A percentile compares a stretch with the other conserved stretches of the same genome.
These are phyloP conservation scores for Keqinozyma sinolaborantium DNA, from an alignment of 1,139 yeast genomes.

Conservation along the genomic window DNA sequence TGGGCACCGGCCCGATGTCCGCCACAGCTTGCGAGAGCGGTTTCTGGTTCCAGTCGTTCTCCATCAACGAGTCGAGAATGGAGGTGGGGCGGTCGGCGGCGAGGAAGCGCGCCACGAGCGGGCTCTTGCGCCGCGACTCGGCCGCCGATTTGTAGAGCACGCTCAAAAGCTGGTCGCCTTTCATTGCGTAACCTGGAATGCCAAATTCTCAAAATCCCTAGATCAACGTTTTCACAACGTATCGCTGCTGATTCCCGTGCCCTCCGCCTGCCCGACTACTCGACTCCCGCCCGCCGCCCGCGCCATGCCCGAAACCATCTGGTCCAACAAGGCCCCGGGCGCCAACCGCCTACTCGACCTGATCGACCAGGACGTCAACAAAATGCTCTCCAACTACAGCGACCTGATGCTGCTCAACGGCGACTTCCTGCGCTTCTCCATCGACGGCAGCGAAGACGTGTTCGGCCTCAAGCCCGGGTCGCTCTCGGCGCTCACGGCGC, in stretches of 20 bases:
- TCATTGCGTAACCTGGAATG: constrained; percentile 2
- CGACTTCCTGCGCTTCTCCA: constrained; percentile 17
- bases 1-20: constrained; percentile 14
- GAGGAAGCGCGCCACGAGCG: constrained; percentile 22
- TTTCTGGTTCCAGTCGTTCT: constrained; percentile 29
- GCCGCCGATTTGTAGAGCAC: constrained; percentile 15
- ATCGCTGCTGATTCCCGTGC: no score
- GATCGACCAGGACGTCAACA: constrained; percentile 14
- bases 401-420: constrained; percentile 9
- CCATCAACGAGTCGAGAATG: constrained; percentile 25
- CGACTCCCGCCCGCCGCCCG: no score
- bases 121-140: constrained; percentile 24
- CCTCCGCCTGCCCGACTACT: no score
- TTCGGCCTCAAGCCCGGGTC: constrained; percentile 49
- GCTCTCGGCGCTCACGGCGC: constrained; percentile 45
- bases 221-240: no score
- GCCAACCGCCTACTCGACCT: constrained; percentile 8
- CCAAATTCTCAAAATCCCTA: constrained; percentile 8
- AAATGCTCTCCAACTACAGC: constrained; percentile 10
- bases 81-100: constrained; percentile 19
- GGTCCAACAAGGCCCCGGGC: constrained; percentile 8
- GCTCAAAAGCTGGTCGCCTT: constrained; percentile 26
- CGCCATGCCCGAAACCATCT: constrained; percentile 13
- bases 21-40: constrained; percentile 22
- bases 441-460: constrained; percentile 46